Conservation (phyloP, 2,329 filamentous ascomycete genomes). For the Amylocarpus encephaloides region DNA sequence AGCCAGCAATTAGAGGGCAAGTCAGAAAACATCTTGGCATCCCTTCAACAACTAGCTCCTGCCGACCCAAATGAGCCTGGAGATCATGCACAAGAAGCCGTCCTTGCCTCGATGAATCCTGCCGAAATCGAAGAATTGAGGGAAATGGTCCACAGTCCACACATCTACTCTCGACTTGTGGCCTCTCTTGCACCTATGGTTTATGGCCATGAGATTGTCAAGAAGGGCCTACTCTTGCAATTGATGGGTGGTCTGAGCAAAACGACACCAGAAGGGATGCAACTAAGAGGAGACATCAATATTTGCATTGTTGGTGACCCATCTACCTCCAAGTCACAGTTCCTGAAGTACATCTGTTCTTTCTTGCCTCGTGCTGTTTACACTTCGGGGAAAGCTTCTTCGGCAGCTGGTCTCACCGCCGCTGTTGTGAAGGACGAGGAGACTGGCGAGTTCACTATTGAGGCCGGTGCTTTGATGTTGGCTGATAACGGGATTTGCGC, state of each 20-base stretch:
- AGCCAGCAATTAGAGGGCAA: constrained; percentile 65
- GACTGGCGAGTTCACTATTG: constrained; percentile 97
- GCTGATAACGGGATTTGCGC: constrained; percentile 96
- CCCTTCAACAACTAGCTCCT: constrained; percentile 67
- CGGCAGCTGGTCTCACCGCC: constrained; percentile 92
- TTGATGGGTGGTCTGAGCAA: constrained; percentile 95
- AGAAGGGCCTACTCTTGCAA: constrained; percentile 91
- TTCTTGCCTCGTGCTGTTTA: constrained; percentile 96
- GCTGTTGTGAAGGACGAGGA: constrained; percentile 98
- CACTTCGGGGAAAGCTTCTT: constrained; percentile 95
- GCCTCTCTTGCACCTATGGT: constrained; percentile 95
- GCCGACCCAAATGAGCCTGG: constrained; percentile 63
- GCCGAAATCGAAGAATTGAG: constrained; percentile 88
- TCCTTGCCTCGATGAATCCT: constrained; percentile 77
- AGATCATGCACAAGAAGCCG: constrained; percentile 82
- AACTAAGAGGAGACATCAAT: constrained; percentile 94
- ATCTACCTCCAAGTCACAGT: constrained; percentile 95
- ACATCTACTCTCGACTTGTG: constrained; percentile 89
- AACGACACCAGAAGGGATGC: constrained; percentile 87
- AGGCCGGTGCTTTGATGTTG: constrained; percentile 95
- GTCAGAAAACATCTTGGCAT: constrained; percentile 76
- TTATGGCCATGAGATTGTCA: constrained; percentile 94
- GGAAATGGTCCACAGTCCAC: constrained; percentile 88
- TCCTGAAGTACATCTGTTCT: constrained; percentile 95
- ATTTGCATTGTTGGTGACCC: constrained; percentile 98